Percentiles rank a stretch among this genome's conserved stretches.
Evolutionary conservation across 23 red algal species (phyloP).

Genomic region (Gracilaria domingensis): DNA sequence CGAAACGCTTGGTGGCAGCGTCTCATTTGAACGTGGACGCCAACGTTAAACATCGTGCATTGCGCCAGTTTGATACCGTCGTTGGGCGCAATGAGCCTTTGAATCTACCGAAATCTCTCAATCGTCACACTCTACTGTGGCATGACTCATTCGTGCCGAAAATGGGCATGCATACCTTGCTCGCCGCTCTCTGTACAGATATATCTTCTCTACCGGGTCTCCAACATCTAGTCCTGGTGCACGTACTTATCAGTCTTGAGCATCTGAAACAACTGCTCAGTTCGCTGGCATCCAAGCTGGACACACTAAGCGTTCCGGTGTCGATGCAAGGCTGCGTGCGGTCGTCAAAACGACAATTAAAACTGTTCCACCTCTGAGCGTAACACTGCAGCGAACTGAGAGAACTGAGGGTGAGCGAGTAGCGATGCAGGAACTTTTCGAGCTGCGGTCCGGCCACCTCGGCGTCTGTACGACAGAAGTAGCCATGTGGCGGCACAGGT

Average conservation of each 20-base stretch:
- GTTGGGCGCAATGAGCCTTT: neutral
- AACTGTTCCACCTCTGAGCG: conserved; percentile 2
- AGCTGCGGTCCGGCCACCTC: conserved; percentile 19
- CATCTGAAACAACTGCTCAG: neutral
- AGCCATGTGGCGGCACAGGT: neutral
- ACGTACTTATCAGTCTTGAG: conserved; percentile 11
- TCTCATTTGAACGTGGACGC: neutral
- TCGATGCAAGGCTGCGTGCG: neutral
- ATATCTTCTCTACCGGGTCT: neutral
- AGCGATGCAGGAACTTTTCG: conserved; percentile 11
- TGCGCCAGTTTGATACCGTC: conserved; percentile 24
- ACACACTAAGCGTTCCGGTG: conserved; percentile 22
- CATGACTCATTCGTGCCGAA: neutral
- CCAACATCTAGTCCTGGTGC: neutral
- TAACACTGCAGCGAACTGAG: conserved; percentile 13
- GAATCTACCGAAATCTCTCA: neutral
- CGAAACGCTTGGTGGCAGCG: neutral
- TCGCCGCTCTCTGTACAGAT: neutral
- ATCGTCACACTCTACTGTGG: neutral
- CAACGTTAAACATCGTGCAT: neutral
- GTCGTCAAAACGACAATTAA: neutral
- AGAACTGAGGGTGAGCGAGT: conserved; percentile 28
- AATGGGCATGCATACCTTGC: neutral
- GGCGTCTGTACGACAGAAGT: neutral
- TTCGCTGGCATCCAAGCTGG: neutral